Base-by-base conservation (phyloP, 345 rosid genomes). In the Combretum micranthum region DNA sequence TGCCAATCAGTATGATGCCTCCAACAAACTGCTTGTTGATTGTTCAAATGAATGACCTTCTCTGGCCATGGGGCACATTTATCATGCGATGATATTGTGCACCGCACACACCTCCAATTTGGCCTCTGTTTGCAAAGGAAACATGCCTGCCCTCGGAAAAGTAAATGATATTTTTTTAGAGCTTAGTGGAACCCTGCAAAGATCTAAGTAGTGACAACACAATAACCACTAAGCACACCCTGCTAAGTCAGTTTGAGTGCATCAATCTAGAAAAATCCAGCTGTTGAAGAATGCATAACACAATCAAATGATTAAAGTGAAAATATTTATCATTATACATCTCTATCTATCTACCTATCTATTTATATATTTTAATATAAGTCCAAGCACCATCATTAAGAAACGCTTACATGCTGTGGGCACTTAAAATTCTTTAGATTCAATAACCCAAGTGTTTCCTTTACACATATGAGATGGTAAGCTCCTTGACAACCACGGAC, bases 1-100 rank as follows among this genome's bases (percentile, higher is more conserved):
- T 74, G 77, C 96, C 96, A 86, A 55, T 86, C 50, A 69, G 80
- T 50, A 59, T 80, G 80, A 76, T 92, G 99, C 76, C 96, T 80
- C 99, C 99, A 92, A 68, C 99, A 92, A 71, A 92, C 56, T 46
- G 80, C 94, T 69, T 53, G 71, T 53, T 70, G 85, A 60, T 69
- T 71, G 68, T 67, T 65, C 59, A 92, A 44, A 75, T 66, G 86
- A 78, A 77, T 61, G 62, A 81, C 76, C 62, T 74, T 71, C 52
- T 85, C 66, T 4, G 84, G 70, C 98, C 98, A 92, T 3, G 98
- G 84, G 45, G 93, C 79, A 58, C 93, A 88, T 64, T 77, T 81
- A 74, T 77, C 78, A 45, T 92, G 98, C 13, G 88, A 83, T 50
- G 97, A 86, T 25, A 86, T 69, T 26, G 76, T 39, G 51, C 97